Evolutionary conservation across 2,329 filamentous ascomycete species (phyloP).

Genomic region (Stagonosporopsis rhizophila): DNA sequence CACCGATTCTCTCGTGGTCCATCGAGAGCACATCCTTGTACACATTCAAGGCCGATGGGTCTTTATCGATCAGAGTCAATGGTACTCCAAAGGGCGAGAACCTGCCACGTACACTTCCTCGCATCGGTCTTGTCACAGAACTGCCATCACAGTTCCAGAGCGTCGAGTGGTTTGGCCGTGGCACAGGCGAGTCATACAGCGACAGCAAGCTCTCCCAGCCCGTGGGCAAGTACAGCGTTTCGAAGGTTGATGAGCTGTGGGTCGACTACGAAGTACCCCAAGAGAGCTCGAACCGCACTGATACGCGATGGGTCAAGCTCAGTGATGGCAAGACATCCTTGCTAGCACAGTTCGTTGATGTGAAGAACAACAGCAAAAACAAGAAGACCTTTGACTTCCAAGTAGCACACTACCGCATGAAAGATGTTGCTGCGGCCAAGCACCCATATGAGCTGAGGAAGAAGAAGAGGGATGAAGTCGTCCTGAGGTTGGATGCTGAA

Average conservation of each 20-base stretch:
- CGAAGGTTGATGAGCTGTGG: conserved; percentile 59
- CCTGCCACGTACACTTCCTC: conserved; percentile 63
- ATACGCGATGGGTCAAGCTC: conserved; percentile 63
- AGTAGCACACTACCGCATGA: conserved; percentile 61
- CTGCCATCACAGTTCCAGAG: conserved; percentile 56
- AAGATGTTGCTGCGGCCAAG: conserved; percentile 63
- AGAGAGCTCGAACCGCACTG: conserved; percentile 70
- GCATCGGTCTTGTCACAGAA: conserved; percentile 66
- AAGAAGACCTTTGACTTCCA: conserved; percentile 56
- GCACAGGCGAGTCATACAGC: conserved; percentile 69
- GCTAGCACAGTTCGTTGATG: conserved; percentile 41
- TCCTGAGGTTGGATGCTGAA: conserved; percentile 66
- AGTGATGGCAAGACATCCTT: conserved; percentile 23
- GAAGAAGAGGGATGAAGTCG: conserved; percentile 60
- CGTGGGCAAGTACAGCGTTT: conserved; percentile 57
- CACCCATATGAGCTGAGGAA: conserved; percentile 69
- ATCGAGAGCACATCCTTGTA: conserved; percentile 57
- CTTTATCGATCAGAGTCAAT: conserved; percentile 55
- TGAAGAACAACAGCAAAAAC: conserved; percentile 13
- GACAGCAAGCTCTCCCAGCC: conserved; percentile 69
- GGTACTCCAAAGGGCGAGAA: conserved; percentile 58
- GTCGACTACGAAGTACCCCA: conserved; percentile 71
- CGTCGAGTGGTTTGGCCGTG: conserved; percentile 68
- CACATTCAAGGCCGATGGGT: conserved; percentile 56
- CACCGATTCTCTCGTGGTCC: conserved; percentile 66